Evolutionary conservation across 148 eudicot genomes (phyloP).

Genomic region (Rhododendron mucronatum): DNA sequence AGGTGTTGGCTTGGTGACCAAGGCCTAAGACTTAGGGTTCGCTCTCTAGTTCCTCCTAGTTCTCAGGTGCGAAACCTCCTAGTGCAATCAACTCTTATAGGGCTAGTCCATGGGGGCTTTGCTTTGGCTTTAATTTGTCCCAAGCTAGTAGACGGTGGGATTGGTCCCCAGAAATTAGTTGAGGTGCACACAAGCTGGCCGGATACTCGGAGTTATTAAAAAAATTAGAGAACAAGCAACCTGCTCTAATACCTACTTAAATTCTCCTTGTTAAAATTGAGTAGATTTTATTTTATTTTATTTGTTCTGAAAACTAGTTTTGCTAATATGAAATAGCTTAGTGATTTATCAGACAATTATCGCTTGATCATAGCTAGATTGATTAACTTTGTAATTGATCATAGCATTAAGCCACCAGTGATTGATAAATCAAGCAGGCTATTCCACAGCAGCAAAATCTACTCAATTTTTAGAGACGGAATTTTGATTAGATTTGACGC

Average conservation of each 20-base stretch:
- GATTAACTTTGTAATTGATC: neutral
- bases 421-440: neutral
- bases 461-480: neutral
- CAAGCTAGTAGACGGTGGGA: neutral
- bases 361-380: neutral
- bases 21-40: neutral
- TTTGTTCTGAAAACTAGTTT: too few relatives aligned
- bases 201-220: neutral
- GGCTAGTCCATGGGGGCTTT: neutral
- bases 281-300: neutral
- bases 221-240: neutral
- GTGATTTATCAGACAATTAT: neutral
- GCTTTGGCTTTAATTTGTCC: neutral
- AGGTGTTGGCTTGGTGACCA: neutral
- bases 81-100: neutral
- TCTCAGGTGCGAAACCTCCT: neutral
- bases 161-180: neutral
- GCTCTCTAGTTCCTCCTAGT: neutral
- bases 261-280: neutral
- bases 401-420: neutral
- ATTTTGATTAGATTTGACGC: neutral
- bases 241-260: neutral
- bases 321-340: neutral
- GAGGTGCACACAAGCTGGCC: neutral
- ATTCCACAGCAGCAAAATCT: neutral